Conservation (phyloP, 1,284 basidiomycete species). For the Ceratobasidium sp. region DNA sequence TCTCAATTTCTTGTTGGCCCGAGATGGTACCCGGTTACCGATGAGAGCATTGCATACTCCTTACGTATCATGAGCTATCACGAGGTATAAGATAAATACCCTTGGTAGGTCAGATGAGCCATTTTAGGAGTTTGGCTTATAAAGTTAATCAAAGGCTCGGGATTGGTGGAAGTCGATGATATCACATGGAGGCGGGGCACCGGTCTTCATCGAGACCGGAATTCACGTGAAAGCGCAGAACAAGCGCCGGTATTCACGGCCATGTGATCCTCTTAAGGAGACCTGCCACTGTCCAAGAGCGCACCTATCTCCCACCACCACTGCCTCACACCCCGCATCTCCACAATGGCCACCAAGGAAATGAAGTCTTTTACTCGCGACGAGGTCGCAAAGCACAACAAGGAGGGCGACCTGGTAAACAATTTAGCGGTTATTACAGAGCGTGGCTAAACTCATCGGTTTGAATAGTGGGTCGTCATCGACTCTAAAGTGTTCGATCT, state of each 20-base stretch:
- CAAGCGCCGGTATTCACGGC: slow-evolving; percentile 11
- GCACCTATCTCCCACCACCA: slow-evolving; percentile 27
- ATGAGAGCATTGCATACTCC: background rate
- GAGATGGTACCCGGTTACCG: slow-evolving; percentile 3
- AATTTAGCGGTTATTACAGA: background rate
- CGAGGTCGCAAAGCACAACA: slow-evolving; percentile 49
- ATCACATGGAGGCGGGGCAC: slow-evolving; percentile 38
- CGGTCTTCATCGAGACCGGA: slow-evolving; percentile 18
- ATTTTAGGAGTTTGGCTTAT: background rate
- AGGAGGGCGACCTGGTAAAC: slow-evolving; percentile 48
- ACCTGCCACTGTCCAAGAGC: slow-evolving; percentile 10
- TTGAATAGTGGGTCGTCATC: slow-evolving; percentile 79
- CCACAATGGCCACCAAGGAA: slow-evolving; percentile 42
- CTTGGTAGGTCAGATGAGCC: background rate
- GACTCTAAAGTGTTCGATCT: slow-evolving; percentile 86
- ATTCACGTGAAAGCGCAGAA: slow-evolving; percentile 29
- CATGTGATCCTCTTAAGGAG: slow-evolving; percentile 39
- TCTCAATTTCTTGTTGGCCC: too few relatives aligned
- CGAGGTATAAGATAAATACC: background rate
- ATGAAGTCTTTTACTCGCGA: slow-evolving; percentile 46
- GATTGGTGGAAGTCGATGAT: slow-evolving; percentile 27
- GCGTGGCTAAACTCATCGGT: background rate
- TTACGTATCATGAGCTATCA: background rate
- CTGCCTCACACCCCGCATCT: slow-evolving; percentile 16
- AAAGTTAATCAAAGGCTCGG: background rate